These are phyloP conservation scores for Tricholoma hemisulphureum DNA, from an alignment of 768 basidiomycete genomes.

Conservation along the genomic window DNA sequence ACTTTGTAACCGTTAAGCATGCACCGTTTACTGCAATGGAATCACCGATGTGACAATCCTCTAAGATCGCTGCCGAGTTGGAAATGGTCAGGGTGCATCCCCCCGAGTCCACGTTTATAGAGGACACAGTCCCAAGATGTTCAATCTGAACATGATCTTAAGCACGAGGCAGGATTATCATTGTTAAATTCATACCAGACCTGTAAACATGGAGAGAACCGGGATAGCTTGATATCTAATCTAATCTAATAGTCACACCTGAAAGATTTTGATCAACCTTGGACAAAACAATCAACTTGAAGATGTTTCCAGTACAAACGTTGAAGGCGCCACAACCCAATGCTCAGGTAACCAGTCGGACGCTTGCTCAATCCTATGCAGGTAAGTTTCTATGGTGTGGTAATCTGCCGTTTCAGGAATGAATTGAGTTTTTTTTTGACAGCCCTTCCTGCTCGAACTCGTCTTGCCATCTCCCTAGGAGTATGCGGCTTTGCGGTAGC, in stretches of 20 bases:
- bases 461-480: slow-evolving; percentile 49
- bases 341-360: slow-evolving; percentile 22
- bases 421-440: slow-evolving; percentile 2
- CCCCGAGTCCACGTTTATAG: slow-evolving; percentile 59
- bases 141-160: slow-evolving; percentile 62
- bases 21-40: slow-evolving; percentile 88
- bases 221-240: background rate
- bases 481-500: slow-evolving; percentile 45
- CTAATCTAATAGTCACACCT: background rate
- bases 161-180: background rate
- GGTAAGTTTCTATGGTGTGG: slow-evolving; percentile 21
- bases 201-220: slow-evolving; percentile 64
- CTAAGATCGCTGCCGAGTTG: slow-evolving; percentile 69
- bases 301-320: background rate
- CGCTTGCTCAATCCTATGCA: slow-evolving; percentile 39
- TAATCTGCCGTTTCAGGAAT: slow-evolving; percentile 9
- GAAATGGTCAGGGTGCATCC: slow-evolving; percentile 84
- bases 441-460: slow-evolving; percentile 56
- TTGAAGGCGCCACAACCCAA: slow-evolving; percentile 12
- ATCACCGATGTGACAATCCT: slow-evolving; percentile 90
- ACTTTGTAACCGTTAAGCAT: slow-evolving; percentile 90
- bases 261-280: background rate
- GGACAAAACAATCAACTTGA: background rate
- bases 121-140: slow-evolving; percentile 75
- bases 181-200: slow-evolving; percentile 52